These are phyloP conservation scores for Teunomyces stri DNA, from an alignment of 805 yeast species.

Conservation along the genomic window DNA sequence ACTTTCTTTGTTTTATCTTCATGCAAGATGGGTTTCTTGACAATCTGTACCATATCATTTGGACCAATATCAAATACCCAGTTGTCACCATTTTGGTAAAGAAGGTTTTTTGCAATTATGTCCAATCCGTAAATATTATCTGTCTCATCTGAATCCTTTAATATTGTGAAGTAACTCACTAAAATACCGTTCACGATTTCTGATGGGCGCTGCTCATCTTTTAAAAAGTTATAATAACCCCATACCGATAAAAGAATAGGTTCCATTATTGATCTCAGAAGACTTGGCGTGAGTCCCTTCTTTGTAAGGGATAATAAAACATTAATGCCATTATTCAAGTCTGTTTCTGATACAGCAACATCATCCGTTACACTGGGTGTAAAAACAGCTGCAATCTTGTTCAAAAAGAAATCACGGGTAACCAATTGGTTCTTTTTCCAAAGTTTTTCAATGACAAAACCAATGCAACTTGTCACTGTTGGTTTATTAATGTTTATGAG, in stretches of 20 bases:
- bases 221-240: slow-evolving; percentile 43
- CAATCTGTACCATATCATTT: slow-evolving; percentile 35
- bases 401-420: slow-evolving; percentile 58
- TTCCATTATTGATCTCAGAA: slow-evolving; percentile 21
- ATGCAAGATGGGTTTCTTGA: slow-evolving; percentile 1
- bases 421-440: slow-evolving; percentile 50
- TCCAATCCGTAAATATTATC: slow-evolving; percentile 24
- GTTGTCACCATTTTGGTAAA: slow-evolving; percentile 24
- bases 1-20: slow-evolving; percentile 24
- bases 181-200: slow-evolving; percentile 38
- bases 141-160: slow-evolving; percentile 17
- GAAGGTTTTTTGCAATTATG: slow-evolving; percentile 30
- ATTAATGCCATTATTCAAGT: slow-evolving; percentile 60
- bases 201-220: slow-evolving; percentile 24
- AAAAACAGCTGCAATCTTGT: slow-evolving; percentile 45
- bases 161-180: slow-evolving; percentile 33
- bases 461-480: slow-evolving; percentile 52
- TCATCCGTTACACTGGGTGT: slow-evolving; percentile 28
- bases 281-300: slow-evolving; percentile 24
- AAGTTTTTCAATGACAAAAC: slow-evolving; percentile 51
- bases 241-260: slow-evolving; percentile 40
- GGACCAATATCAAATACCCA: slow-evolving; percentile 47
- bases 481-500: slow-evolving; percentile 63
- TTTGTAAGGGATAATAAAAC: slow-evolving; percentile 63
- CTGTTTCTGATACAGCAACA: slow-evolving; percentile 43